Evolutionary conservation across 202 grass and related monocot genomes (phyloP).

Genomic region (Brachypodium distachyon): DNA sequence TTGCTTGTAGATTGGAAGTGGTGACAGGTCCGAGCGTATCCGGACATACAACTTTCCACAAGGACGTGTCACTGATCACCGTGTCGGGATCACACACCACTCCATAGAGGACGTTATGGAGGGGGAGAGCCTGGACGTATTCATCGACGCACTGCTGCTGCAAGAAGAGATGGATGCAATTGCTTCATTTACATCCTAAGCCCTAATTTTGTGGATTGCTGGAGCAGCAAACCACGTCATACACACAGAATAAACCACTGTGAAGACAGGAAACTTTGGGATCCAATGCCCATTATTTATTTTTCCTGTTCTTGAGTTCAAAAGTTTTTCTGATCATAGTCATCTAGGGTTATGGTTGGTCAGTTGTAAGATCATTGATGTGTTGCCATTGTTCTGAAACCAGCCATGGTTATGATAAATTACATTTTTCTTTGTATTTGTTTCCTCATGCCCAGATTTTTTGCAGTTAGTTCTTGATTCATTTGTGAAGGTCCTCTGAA

Average conservation of each 20-base stretch:
- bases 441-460: neutral
- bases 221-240: neutral
- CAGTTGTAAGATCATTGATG: neutral
- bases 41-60: constrained; percentile 93
- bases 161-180: constrained; percentile 80
- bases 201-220: neutral
- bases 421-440: neutral
- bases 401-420: neutral
- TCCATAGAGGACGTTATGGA: constrained; percentile 77
- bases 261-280: neutral
- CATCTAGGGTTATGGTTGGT: neutral
- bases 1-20: constrained; percentile 71
- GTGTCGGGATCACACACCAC: constrained; percentile 70
- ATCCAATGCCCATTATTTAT: neutral
- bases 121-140: constrained; percentile 67
- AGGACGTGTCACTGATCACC: constrained; percentile 83
- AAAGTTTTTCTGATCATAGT: neutral
- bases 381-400: neutral
- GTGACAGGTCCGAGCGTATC: constrained; percentile 87
- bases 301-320: neutral
- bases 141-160: constrained; percentile 67
- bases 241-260: neutral
- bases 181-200: constrained; percentile 45
- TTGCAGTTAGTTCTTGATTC: neutral
- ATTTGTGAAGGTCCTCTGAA: neutral